A percentile compares a stretch with the other conserved stretches of the same genome.
Conservation (phyloP, 805 yeast genomes). For the Citeromyces nyonsensis region DNA sequence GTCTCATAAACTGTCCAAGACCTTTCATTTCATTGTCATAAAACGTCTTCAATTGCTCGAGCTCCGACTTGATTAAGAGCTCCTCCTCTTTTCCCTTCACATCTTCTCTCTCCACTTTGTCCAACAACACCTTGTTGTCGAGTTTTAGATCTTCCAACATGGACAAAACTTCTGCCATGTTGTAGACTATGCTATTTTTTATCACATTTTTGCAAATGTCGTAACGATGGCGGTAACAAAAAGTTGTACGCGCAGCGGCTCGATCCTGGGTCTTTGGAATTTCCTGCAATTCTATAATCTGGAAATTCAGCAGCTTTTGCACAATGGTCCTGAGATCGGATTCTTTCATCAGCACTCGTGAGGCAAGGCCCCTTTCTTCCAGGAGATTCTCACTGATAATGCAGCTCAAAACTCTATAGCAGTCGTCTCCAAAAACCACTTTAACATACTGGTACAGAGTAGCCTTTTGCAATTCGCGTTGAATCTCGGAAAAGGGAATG, state of each 20-base stretch:
- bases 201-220: conserved; percentile 17
- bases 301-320: conserved; percentile 47
- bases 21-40: conserved; percentile 39
- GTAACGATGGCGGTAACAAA: conserved; percentile 55
- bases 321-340: conserved; percentile 60
- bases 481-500: conserved; percentile 43
- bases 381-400: conserved; percentile 53
- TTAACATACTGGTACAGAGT: conserved; percentile 43
- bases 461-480: conserved; percentile 26
- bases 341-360: conserved; percentile 63
- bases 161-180: conserved; percentile 34
- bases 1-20: conserved; percentile 37
- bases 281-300: conserved; percentile 80
- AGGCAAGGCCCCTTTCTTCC: conserved; percentile 75
- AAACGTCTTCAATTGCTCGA: conserved; percentile 50
- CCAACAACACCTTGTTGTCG: conserved; percentile 51
- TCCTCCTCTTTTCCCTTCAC: conserved; percentile 73
- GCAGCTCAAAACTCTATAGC: conserved; percentile 65
- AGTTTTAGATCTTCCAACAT: conserved; percentile 35
- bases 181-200: conserved; percentile 26
- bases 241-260: conserved; percentile 80
- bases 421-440: conserved; percentile 46
- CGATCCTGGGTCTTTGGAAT: conserved; percentile 86
- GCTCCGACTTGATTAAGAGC: conserved; percentile 58
- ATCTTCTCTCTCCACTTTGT: conserved; percentile 80